Evolutionary conservation across 768 basidiomycete genomes (phyloP), one percentile per base, ranked within the genome.

Genomic region (Boletellus ananiceps): DNA sequence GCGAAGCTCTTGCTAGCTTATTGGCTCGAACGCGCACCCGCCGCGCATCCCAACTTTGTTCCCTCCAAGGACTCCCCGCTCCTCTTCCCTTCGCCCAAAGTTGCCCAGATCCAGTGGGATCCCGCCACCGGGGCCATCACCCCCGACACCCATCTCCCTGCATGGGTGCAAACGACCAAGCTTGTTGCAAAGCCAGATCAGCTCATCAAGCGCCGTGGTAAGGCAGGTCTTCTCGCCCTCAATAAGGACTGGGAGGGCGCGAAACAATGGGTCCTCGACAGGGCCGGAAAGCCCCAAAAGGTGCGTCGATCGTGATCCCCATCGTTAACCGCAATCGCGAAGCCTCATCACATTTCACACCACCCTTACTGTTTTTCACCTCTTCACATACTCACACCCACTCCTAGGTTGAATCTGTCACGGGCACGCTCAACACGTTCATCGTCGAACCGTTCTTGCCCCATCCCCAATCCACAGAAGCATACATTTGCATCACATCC

Each of bases 381-480:
- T 21, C 13, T 42, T 55, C 51, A 55, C 44, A 45, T 51, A 64
- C 50, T 58, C 36, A 54, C 51, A 31, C 32, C 7, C 32, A 18
- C 41, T 49, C 8, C 0, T 55, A 93, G 88, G 95, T 97, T 51
- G 96, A 96, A 74, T 80, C 86, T 40, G 84, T 90, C 54, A 89
- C 87, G n/a, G 95, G 95, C 52, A 93, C 91, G 31, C 79, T 99
- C 57, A 93, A 86, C 78, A 96, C 86, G 69, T 98, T 99, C 74
- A 97, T 99, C 70, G 80, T 98, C 57, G 95, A 99, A 72, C 95
- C 95, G n/a, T 96, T 99, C 84, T 78, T 94, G 46, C 95, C 95
- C 41, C 95, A 98, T 65, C 85, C 91, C 2, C 82, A 90, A 45
- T 79, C 93, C 66, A 88, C 93, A 51, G 96, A 98, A 69, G 97